These are phyloP conservation scores for Epichloe sibirici DNA, from an alignment of 2,329 filamentous ascomycete genomes.

Conservation along the genomic window DNA sequence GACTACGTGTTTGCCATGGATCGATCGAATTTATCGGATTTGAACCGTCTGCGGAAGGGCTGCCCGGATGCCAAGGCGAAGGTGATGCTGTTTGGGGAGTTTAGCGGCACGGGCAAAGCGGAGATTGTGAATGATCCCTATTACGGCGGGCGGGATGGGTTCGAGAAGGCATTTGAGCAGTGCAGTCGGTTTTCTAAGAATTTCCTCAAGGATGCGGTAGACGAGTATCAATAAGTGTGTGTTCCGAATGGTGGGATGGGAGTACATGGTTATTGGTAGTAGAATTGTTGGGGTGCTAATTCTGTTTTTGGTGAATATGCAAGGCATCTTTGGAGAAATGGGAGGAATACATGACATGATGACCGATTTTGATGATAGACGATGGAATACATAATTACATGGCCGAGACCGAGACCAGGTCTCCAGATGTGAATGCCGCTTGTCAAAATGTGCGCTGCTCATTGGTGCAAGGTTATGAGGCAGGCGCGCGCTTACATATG, in stretches of 20 bases:
- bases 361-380: too few relatives aligned
- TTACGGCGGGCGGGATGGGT: slow-evolving; percentile 75
- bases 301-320: too few relatives aligned
- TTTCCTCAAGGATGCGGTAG: slow-evolving; percentile 50
- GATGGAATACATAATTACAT: too few relatives aligned
- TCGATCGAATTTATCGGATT: slow-evolving; percentile 60
- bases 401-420: too few relatives aligned
- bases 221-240: slow-evolving; percentile 9
- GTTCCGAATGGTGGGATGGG: background rate
- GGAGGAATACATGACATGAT: background rate
- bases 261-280: background rate
- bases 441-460: too few relatives aligned
- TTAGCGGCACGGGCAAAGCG: slow-evolving; percentile 49
- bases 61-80: slow-evolving; percentile 47
- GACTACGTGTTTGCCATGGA: slow-evolving; percentile 98
- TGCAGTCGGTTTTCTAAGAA: slow-evolving; percentile 63
- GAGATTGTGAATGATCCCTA: slow-evolving; percentile 84
- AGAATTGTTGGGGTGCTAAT: too few relatives aligned
- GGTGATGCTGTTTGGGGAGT: slow-evolving; percentile 77
- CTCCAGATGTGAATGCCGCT: too few relatives aligned
- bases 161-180: slow-evolving; percentile 79
- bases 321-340: too few relatives aligned
- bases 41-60: slow-evolving; percentile 47
- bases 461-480: background rate
- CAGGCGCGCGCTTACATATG: slow-evolving; percentile 3